phyloP scores from a whole-genome alignment of 352 stramenopile genomes.

The Pelagophyceae sp. region DNA sequence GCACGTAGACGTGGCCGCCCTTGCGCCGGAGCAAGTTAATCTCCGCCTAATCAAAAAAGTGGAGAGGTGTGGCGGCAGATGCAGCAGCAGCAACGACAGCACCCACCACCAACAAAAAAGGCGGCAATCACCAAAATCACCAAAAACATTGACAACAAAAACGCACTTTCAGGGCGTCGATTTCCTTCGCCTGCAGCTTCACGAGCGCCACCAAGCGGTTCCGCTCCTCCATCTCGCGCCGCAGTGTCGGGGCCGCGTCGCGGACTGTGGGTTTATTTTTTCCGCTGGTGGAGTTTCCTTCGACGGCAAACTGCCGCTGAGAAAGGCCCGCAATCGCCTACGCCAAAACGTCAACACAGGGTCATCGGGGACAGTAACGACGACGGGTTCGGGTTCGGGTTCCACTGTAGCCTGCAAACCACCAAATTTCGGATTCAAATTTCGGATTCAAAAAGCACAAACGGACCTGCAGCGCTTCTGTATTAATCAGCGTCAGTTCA shows the following conservation, averaged over 20 bases:
- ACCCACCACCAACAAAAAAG: too few species aligned
- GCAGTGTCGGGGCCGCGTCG: constrained; percentile 18
- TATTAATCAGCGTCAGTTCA: too few species aligned
- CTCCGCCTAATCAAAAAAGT: too few species aligned
- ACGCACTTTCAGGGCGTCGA: constrained; percentile 63
- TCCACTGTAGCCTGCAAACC: too few species aligned
- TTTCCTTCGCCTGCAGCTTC: constrained; percentile 73
- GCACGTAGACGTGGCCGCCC: constrained; percentile 50
- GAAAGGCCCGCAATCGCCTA: background rate
- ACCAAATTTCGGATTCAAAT: too few species aligned
- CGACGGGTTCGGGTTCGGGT: background rate
- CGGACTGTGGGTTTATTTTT: background rate
- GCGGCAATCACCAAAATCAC: too few species aligned
- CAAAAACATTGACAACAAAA: constrained; percentile 23
- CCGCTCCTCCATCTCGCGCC: constrained; percentile 63
- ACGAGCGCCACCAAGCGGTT: constrained; percentile 74
- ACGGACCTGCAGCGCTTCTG: too few species aligned
- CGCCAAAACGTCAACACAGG: too few species aligned
- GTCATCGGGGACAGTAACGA: too few species aligned
- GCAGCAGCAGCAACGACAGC: constrained; percentile 52
- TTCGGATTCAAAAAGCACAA: too few species aligned
- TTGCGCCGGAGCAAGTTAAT: constrained; percentile 28
- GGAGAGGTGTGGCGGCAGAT: too few species aligned
- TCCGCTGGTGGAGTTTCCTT: background rate
- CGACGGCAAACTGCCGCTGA: background rate